Percentiles rank a stretch among this genome's conserved stretches.
Conservation (phyloP, 805 yeast species). For the Schwanniomyces polymorphus region DNA sequence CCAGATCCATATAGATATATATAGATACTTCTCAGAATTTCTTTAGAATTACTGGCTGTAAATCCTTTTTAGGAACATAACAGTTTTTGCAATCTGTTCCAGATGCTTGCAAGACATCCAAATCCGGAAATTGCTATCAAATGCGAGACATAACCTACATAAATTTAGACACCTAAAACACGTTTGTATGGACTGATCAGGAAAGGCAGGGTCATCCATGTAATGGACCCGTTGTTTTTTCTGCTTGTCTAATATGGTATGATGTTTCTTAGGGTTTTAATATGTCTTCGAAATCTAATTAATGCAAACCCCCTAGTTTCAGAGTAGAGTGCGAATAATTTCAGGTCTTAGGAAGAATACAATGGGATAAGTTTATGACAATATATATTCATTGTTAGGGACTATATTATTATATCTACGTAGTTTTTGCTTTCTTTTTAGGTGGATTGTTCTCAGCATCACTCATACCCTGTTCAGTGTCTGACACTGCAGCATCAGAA, state of each 20-base stretch:
- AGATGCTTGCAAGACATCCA: neutral
- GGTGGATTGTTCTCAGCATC: conserved; percentile 30
- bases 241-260: no score
- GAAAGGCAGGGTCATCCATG: neutral
- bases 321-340: neutral
- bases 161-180: neutral
- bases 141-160: neutral
- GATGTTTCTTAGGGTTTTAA: no score
- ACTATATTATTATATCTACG: neutral
- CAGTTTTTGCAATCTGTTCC: neutral
- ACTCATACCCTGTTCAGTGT: conserved; percentile 15
- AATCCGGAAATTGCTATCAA: neutral
- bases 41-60: neutral
- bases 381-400: neutral
- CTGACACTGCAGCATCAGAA: conserved; percentile 53
- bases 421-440: conserved; percentile 26
- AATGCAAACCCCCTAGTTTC: neutral
- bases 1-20: neutral
- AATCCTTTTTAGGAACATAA: neutral
- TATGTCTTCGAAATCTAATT: no score
- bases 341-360: neutral
- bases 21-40: neutral
- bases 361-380: neutral
- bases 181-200: neutral
- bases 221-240: neutral